These are phyloP conservation scores for Platismatia glauca DNA, from an alignment of 495 filamentous ascomycete species.

Conservation along the genomic window DNA sequence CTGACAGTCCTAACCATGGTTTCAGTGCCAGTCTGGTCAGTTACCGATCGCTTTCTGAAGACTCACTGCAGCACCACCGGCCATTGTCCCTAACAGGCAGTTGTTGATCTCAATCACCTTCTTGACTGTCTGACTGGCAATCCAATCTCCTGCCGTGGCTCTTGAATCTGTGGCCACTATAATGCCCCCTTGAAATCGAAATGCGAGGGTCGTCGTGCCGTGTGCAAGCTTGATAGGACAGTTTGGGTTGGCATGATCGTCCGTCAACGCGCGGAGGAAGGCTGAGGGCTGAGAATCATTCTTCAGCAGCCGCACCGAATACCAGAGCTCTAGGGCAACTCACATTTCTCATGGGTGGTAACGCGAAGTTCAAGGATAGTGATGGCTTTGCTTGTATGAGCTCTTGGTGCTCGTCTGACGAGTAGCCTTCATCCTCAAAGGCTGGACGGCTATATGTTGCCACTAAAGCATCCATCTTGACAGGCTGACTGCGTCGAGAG, in stretches of 20 bases:
- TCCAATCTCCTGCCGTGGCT: constrained; percentile 96
- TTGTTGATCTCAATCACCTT: constrained; percentile 96
- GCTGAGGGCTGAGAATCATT: constrained; percentile 54
- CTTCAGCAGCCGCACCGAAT: constrained; percentile 14
- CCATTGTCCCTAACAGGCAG: constrained; percentile 92
- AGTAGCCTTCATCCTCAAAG: constrained; percentile 61
- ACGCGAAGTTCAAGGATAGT: constrained; percentile 79
- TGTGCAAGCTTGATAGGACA: constrained; percentile 99
- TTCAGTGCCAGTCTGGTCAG: constrained; percentile 14
- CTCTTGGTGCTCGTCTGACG: constrained; percentile 68
- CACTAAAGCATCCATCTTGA: constrained; percentile 86
- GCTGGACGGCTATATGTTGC: constrained; percentile 74
- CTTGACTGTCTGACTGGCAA: constrained; percentile 98
- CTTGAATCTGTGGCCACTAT: constrained; percentile 96
- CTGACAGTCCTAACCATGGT: constrained; percentile 72
- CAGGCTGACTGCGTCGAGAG: background rate
- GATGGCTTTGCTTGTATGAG: constrained; percentile 56
- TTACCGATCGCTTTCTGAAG: constrained; percentile 13
- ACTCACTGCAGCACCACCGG: constrained; percentile 86
- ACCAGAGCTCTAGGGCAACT: constrained; percentile 25
- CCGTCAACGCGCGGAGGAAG: constrained; percentile 93
- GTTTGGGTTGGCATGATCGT: constrained; percentile 91
- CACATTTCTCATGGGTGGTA: constrained; percentile 91
- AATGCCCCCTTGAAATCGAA: constrained; percentile 95
- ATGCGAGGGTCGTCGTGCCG: constrained; percentile 96